These are phyloP conservation scores for Bipolaris gigantea DNA, from an alignment of 2,329 filamentous ascomycete species.

Conservation along the genomic window DNA sequence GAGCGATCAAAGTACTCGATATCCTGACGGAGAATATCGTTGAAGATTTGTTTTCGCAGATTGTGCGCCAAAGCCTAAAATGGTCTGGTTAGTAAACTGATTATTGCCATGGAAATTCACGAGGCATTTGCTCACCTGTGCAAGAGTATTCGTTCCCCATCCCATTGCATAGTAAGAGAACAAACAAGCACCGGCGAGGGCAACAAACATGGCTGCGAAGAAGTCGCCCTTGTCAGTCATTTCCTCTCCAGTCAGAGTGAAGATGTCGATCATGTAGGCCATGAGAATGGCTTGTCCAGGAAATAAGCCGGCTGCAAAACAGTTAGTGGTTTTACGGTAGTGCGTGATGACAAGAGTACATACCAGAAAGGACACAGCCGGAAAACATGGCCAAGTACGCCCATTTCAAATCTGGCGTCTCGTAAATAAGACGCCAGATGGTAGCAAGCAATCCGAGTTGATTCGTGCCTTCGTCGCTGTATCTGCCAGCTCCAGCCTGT, in stretches of 20 bases:
- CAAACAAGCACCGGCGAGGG: conserved; percentile 19
- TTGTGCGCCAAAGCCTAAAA: conserved; percentile 5
- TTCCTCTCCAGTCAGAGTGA: conserved; percentile 18
- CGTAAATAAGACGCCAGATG: conserved; percentile 7
- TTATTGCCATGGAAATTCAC: neutral
- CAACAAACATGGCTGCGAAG: conserved; percentile 31
- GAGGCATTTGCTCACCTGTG: neutral
- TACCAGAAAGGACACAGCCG: conserved; percentile 2
- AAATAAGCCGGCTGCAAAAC: conserved; percentile 4
- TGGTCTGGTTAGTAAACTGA: neutral
- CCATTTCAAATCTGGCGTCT: conserved; percentile 9
- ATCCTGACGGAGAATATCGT: conserved; percentile 70
- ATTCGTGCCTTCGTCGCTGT: conserved; percentile 2
- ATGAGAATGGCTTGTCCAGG: conserved; percentile 20
- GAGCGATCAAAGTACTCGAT: conserved; percentile 86
- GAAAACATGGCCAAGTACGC: conserved; percentile 7
- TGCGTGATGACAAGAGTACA: neutral
- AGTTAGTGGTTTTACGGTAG: neutral
- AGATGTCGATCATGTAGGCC: conserved; percentile 18
- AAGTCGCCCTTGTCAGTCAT: conserved; percentile 20
- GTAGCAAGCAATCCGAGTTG: conserved; percentile 7
- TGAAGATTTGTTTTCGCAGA: conserved; percentile 12
- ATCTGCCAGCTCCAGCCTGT: neutral
- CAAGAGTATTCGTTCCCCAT: conserved; percentile 66
- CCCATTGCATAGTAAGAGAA: conserved; percentile 54